Evolutionary conservation across 2,329 filamentous ascomycete species (phyloP).

Genomic region (Bipolaris sorokiniana): DNA sequence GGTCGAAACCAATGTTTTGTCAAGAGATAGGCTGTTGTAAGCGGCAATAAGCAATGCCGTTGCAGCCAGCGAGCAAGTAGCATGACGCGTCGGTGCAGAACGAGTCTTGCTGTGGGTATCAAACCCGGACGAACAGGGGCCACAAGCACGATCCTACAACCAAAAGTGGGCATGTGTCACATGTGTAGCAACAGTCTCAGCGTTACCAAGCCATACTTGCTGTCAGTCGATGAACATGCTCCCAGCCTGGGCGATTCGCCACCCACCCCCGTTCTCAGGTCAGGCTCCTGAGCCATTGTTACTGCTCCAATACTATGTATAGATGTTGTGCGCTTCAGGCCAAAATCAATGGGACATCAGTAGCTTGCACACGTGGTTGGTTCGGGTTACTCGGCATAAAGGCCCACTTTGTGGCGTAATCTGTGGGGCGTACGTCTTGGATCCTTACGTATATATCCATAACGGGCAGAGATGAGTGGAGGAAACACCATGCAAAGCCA

Average conservation of each 20-base stretch:
- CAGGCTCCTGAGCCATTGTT: not conserved
- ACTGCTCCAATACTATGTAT: not conserved
- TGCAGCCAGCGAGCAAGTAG: conserved; percentile 26
- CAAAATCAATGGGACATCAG: not conserved
- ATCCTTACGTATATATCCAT: conserved; percentile 11
- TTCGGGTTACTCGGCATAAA: conserved; percentile 11
- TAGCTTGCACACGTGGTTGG: conserved; percentile 3
- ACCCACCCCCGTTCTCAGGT: not conserved
- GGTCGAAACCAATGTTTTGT: conserved; percentile 25
- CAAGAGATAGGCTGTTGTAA: conserved; percentile 9
- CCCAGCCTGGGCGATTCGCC: not conserved
- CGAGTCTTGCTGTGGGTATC: conserved; percentile 5
- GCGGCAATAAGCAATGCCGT: conserved; percentile 19
- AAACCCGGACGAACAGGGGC: conserved; percentile 9
- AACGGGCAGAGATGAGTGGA: conserved; percentile 1
- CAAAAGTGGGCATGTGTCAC: conserved; percentile 24
- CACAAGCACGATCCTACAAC: conserved; percentile 12
- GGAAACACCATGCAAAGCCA: conserved; percentile 6
- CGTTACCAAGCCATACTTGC: not conserved
- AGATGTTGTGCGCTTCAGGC: not conserved
- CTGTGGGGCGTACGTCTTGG: conserved; percentile 1
- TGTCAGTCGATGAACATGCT: not conserved
- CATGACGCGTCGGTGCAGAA: conserved; percentile 28
- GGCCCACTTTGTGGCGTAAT: conserved; percentile 18
- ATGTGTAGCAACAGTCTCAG: conserved; percentile 14